Conservation (phyloP, 495 filamentous ascomycete genomes). For the Hypoxylon intermedium region DNA sequence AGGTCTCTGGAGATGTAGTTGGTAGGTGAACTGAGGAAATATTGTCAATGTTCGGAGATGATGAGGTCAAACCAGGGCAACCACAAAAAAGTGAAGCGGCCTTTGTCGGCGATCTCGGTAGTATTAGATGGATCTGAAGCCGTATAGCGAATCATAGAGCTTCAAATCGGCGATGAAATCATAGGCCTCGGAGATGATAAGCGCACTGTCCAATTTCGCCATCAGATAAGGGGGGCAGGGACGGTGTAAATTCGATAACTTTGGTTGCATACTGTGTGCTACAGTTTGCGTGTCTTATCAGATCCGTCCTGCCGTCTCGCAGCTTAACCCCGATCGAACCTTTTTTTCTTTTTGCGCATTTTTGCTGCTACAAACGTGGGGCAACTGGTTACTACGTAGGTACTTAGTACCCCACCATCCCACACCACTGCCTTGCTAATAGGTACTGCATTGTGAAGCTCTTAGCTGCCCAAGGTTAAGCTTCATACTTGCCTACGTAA, state of each 20-base stretch:
- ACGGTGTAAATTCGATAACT: conserved; percentile 13
- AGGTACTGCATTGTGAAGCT: no score
- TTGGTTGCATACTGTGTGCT: neutral
- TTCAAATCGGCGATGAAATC: conserved; percentile 38
- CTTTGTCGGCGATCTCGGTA: conserved; percentile 48
- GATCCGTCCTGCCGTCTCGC: conserved; percentile 24
- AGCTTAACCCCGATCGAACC: no score
- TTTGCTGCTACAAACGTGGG: no score
- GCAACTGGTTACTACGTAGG: neutral
- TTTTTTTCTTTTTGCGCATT: no score
- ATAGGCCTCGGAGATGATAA: conserved; percentile 33
- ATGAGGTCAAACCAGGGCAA: conserved; percentile 16
- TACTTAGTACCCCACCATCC: no score
- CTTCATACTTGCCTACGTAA: no score
- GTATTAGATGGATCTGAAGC: conserved; percentile 28
- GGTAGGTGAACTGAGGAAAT: neutral
- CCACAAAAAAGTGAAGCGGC: conserved; percentile 33
- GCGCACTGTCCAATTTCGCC: conserved; percentile 27
- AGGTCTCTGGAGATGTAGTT: no score
- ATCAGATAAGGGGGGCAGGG: neutral
- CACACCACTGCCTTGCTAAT: no score
- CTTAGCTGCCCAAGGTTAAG: no score
- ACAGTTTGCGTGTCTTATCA: conserved; percentile 30
- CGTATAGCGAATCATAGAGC: conserved; percentile 41
- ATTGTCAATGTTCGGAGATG: conserved; percentile 24